A percentile compares a stretch with the other conserved stretches of the same genome.
Conservation (phyloP, 2,329 filamentous ascomycete species). For the Calonectria hongkongensis region DNA sequence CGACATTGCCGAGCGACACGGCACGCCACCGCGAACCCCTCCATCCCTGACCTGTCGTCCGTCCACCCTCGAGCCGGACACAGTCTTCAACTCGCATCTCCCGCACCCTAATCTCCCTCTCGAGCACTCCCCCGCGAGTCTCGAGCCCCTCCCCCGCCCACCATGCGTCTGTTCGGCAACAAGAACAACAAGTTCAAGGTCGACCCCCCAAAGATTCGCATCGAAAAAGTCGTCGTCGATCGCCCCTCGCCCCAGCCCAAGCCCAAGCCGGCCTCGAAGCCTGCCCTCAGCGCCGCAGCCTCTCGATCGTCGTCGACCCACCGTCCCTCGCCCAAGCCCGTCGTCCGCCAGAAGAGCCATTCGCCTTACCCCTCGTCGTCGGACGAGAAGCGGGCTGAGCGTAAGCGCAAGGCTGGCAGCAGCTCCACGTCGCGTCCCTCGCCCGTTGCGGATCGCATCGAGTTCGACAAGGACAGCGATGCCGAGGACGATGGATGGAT, state of each 20-base stretch:
- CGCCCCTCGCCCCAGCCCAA: slow-evolving; percentile 60
- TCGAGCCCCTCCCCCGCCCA: slow-evolving; percentile 39
- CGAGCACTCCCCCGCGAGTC: slow-evolving; percentile 37
- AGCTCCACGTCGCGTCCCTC: slow-evolving; percentile 62
- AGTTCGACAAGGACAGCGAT: slow-evolving; percentile 71
- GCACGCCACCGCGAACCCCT: slow-evolving; percentile 57
- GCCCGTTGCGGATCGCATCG: slow-evolving; percentile 68
- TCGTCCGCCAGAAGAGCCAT: slow-evolving; percentile 63
- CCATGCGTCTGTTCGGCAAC: slow-evolving; percentile 64
- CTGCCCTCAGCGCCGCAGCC: slow-evolving; percentile 55
- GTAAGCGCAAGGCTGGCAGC: slow-evolving; percentile 69
- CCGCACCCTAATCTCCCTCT: slow-evolving; percentile 16
- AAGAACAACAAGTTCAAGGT: slow-evolving; percentile 71
- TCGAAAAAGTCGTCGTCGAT: slow-evolving; percentile 71
- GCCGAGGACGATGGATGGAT: slow-evolving; percentile 73
- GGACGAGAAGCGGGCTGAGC: slow-evolving; percentile 61
- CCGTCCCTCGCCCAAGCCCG: slow-evolving; percentile 64
- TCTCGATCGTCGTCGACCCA: slow-evolving; percentile 60
- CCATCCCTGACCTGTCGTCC: slow-evolving; percentile 50
- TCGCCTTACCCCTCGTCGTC: slow-evolving; percentile 65
- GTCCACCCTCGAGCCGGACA: slow-evolving; percentile 27
- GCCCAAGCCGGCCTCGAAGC: slow-evolving; percentile 57
- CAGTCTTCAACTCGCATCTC: slow-evolving; percentile 25
- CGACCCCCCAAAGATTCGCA: slow-evolving; percentile 69
- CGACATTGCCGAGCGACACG: slow-evolving; percentile 55